These are phyloP conservation scores for Linum trigynum DNA, from an alignment of 345 rosid genomes.

Conservation along the genomic window DNA sequence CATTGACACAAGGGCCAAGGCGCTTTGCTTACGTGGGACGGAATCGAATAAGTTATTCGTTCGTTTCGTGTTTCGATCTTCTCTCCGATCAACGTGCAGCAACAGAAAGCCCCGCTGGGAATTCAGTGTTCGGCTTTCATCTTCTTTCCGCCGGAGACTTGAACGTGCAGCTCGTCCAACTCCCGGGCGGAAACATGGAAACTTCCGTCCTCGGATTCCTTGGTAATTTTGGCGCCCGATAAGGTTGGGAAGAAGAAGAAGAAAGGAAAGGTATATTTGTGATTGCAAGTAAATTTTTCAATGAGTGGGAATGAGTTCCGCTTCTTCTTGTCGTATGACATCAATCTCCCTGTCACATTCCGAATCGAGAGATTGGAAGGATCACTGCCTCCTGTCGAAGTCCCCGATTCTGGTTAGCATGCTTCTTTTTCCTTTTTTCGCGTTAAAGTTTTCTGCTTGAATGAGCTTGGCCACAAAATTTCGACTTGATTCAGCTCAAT, in stretches of 20 bases:
- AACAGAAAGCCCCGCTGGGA: background rate
- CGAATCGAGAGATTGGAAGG: conserved; percentile 91
- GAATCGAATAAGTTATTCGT: background rate
- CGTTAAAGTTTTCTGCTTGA: background rate
- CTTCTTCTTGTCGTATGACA: conserved; percentile 89
- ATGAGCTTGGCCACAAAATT: background rate
- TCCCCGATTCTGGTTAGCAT: conserved; percentile 42
- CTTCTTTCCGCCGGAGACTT: background rate
- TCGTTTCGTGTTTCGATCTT: background rate
- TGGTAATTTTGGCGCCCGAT: background rate
- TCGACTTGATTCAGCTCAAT: too few relatives aligned
- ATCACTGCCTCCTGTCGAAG: conserved; percentile 36
- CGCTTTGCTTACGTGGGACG: background rate
- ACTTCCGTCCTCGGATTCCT: background rate
- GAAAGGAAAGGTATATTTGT: background rate
- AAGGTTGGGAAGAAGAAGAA: background rate
- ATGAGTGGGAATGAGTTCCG: conserved; percentile 92
- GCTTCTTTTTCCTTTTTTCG: background rate
- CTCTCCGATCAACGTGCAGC: background rate
- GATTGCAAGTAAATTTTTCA: background rate
- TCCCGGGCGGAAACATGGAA: background rate
- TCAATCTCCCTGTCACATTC: conserved; percentile 83
- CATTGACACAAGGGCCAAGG: background rate
- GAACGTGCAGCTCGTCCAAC: background rate
- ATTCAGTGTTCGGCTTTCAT: background rate